Conservation (phyloP, 2,329 filamentous ascomycete species). For the Talaromyces funiculosus region DNA sequence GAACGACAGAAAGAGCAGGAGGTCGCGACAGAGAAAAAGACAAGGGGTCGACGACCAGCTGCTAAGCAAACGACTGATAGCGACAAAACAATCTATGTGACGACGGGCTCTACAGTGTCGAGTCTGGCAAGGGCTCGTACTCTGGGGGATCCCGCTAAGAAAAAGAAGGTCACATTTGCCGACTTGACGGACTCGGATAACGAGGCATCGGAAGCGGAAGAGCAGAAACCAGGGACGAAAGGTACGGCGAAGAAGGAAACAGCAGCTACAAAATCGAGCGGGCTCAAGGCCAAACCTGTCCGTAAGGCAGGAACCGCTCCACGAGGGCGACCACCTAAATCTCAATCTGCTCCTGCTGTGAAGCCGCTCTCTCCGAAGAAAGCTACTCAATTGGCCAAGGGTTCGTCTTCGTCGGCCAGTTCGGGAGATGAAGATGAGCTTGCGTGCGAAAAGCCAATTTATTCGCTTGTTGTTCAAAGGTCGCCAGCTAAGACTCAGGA, state of each 20-base stretch:
- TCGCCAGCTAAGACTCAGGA: constrained; percentile 28
- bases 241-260: constrained; percentile 21
- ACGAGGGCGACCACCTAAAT: constrained; percentile 27
- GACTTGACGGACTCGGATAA: constrained; percentile 39
- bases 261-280: constrained; percentile 26
- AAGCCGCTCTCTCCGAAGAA: constrained; percentile 47
- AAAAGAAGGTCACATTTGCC: constrained; percentile 45
- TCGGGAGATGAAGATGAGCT: constrained; percentile 43
- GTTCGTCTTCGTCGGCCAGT: constrained; percentile 28
- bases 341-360: constrained; percentile 22
- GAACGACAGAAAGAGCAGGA: constrained; percentile 19
- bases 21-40: constrained; percentile 12
- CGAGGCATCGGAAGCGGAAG: constrained; percentile 25
- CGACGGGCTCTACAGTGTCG: constrained; percentile 24
- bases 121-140: constrained; percentile 24
- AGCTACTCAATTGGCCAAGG: constrained; percentile 42
- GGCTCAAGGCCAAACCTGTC: constrained; percentile 42
- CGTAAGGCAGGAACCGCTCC: constrained; percentile 33
- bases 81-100: constrained; percentile 21
- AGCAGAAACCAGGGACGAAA: constrained; percentile 13
- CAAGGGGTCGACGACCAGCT: constrained; percentile 25
- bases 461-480: constrained; percentile 27
- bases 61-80: constrained; percentile 13
- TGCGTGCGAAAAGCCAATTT: constrained; percentile 26
- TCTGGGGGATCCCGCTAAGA: constrained; percentile 24